Evolutionary conservation across 1,284 basidiomycete species (phyloP), one percentile per base, ranked within the genome.

Genomic region (Laetiporus sulphureus): DNA sequence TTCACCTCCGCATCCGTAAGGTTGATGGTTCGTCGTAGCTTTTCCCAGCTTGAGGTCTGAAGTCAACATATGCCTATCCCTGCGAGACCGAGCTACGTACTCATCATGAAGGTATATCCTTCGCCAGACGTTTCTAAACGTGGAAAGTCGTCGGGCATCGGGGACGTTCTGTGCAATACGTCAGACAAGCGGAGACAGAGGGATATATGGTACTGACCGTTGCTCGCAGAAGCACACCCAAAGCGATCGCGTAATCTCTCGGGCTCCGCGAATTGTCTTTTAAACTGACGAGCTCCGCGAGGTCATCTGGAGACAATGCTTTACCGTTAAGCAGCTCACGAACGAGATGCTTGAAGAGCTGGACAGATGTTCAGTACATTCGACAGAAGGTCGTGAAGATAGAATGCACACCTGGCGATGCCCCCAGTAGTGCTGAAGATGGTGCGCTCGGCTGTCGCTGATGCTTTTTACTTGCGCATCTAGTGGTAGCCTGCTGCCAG

Each of bases 61-160:
- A n/a, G 6, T 36, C 20, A 24, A 35, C 11, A 15, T 19, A 31
- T 25, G 38, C 30, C 23, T n/a, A n/a, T n/a, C n/a, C n/a, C n/a
- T n/a, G n/a, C n/a, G n/a, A 30, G 22, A 38, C 29, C 12, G 29
- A 34, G 25, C n/a, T 7, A 67, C 81, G 54, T 58, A 94, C 90
- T 96, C 81, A 59, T 97, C 92, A 41, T 88, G 79, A 32, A 88
- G 71, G 56, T 90, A 94, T 35, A 94, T 77, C 22, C 94, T 71
- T 29, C 92, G 73, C 94, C 93, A 97, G 15, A 90, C 72, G 23
- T 76, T 77, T 32, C 79, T 69, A 54, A 91, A 73, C 2, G 86
- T 82, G 22, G 85, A 77, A 27, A 73, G 56, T 57, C 73, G 74
- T 38, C 93, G 71, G 18, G 74, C 75, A 44, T 81, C 77, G 0